phyloP scores from a whole-genome alignment of 331 rosid species.

The Malus hybrid region DNA sequence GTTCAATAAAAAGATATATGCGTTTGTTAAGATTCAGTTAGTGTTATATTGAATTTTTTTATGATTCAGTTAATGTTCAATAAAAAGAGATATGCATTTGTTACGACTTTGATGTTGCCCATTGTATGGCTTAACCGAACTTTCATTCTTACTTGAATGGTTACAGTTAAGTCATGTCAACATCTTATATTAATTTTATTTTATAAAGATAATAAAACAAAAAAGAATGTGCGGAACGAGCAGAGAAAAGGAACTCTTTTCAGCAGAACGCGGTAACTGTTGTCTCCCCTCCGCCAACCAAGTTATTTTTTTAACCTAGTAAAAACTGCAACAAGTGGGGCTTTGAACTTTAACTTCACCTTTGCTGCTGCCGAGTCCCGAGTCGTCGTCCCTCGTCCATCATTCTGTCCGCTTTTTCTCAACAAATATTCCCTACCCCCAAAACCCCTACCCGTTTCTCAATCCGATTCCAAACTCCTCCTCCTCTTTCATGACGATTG shows the following conservation, averaged over 20 bases:
- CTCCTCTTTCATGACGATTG: constrained; percentile 84
- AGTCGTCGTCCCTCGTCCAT: neutral
- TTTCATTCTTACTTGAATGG: fast-evolving
- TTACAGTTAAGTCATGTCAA: fast-evolving
- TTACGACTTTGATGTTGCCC: no score
- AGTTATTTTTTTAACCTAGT: no score
- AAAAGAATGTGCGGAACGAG: fast-evolving
- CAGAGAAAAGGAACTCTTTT: no score
- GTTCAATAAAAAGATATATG: no score
- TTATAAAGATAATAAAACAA: no score
- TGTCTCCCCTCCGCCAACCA: no score
- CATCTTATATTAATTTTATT: fast-evolving
- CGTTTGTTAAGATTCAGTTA: no score
- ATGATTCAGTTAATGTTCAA: no score
- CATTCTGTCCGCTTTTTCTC: neutral
- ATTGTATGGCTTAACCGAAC: no score
- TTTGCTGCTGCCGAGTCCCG: neutral
- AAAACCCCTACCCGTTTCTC: neutral
- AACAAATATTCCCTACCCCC: neutral
- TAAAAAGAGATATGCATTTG: no score
- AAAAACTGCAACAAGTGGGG: neutral
- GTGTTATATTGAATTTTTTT: no score
- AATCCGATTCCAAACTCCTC: neutral
- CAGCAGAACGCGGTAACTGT: no score
- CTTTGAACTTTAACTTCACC: neutral